Evolutionary conservation across 106 monocot species (phyloP).

Genomic region (Acorus calamus): DNA sequence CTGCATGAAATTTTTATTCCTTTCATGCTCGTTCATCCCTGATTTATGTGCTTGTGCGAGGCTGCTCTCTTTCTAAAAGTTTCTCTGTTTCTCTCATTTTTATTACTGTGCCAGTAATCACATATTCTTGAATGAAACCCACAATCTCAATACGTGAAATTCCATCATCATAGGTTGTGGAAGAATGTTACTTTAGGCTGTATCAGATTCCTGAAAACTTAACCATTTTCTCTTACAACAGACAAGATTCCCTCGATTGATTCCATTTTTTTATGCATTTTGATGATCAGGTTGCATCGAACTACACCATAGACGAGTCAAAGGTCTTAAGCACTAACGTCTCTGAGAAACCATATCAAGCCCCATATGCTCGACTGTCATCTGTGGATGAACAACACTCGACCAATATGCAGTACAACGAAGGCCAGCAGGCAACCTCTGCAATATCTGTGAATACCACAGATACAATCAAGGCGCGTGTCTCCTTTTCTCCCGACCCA

Average conservation of each 20-base stretch:
- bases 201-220: background rate
- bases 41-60: too few relatives aligned
- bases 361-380: conserved; percentile 52
- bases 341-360: conserved; percentile 33
- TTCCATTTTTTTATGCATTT: background rate
- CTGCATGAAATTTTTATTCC: too few relatives aligned
- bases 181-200: background rate
- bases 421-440: conserved; percentile 9
- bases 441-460: conserved; percentile 6
- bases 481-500: conserved; percentile 7
- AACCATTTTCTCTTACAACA: background rate
- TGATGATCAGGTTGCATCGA: conserved; percentile 32
- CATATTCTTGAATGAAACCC: too few relatives aligned
- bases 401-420: conserved; percentile 9
- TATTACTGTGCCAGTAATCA: too few relatives aligned
- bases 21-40: too few relatives aligned
- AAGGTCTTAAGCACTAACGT: conserved; percentile 11
- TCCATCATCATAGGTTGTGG: too few relatives aligned
- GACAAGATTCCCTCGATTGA: background rate
- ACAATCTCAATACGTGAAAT: too few relatives aligned
- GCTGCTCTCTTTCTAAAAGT: too few relatives aligned
- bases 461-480: conserved; percentile 23
- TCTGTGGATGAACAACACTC: conserved; percentile 36
- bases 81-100: too few relatives aligned
- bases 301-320: conserved; percentile 14